Conservation (phyloP, 1,284 basidiomycete species). For the Cutaneotrichosporon sp. region DNA sequence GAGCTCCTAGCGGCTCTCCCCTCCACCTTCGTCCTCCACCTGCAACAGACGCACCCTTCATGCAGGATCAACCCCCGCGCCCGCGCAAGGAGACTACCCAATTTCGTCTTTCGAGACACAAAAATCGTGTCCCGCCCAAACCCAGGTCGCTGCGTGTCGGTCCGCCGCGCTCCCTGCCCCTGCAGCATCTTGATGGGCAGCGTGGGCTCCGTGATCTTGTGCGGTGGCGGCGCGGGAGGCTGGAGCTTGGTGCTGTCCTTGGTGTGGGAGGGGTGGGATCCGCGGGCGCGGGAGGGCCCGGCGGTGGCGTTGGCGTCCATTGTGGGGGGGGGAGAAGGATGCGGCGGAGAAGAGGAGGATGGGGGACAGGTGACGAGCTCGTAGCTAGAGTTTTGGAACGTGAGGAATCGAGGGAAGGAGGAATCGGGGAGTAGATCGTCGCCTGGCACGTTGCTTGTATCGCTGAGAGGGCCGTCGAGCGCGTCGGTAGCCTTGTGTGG, state of each 20-base stretch:
- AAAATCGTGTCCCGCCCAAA: constrained; percentile 74
- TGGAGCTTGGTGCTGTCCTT: constrained; percentile 16
- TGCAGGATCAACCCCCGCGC: constrained; percentile 86
- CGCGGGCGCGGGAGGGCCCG: constrained; percentile 4
- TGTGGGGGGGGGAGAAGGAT: background rate
- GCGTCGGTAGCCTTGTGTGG: no score
- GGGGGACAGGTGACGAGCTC: background rate
- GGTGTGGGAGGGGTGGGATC: background rate
- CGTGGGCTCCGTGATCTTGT: constrained; percentile 10
- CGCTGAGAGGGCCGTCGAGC: no score
- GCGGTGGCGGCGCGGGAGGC: constrained; percentile 22
- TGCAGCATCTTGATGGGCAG: constrained; percentile 41
- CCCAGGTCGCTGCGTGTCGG: constrained; percentile 36
- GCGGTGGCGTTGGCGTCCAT: constrained; percentile 5
- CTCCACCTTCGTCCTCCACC: no score
- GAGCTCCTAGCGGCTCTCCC: no score
- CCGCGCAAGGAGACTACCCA: constrained; percentile 65
- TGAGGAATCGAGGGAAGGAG: no score
- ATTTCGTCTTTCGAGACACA: constrained; percentile 70
- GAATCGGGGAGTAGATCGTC: no score
- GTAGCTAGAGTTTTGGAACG: no score
- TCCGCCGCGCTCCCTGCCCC: constrained; percentile 34
- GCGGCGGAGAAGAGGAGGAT: no score
- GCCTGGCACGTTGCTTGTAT: no score
- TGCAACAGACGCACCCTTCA: constrained; percentile 85